Base-by-base conservation (phyloP, 495 filamentous ascomycete genomes). In the Penicillium lividum region DNA sequence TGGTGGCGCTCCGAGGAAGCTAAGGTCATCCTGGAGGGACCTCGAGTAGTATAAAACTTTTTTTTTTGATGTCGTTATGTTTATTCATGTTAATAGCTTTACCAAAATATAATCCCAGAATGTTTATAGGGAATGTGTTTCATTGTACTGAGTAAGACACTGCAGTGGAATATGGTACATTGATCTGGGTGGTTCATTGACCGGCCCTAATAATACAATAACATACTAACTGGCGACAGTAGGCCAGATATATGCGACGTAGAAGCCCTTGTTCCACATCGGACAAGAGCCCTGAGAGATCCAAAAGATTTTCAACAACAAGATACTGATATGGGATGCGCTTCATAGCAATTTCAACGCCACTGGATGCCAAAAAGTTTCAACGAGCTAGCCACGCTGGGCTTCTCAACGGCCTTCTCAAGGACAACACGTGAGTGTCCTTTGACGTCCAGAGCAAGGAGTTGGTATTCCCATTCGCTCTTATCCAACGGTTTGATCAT, bases 1-100 rank as follows among this genome's bases (percentile, higher is more conserved):
- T 96, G 90, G 86, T 97, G 92, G 92, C 84, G 72, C 71, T 84
- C 79, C 27, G 85, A 86, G 53, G 86, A 86, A 70, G 89, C 88
- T 0, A 84, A 76, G 77, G 70, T 69, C 4, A 91, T 92, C 67
- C 64, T 90, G 53, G 82, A 88, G 50, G 76, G 80, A 7, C 74
- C 76, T 44, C 58, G 77, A 45, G 70, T 79, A 57, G 68, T 62
- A 64, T 73, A 57, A 51, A 29, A 22, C n/a, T 13, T 57, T 27
- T 33, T 25, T 55, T 44, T 16, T 45, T 60, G 16, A 52, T 62
- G 44, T 56, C 51, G 50, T 66, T 59, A 59, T 59, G 59, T 67
- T 47, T 58, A 56, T 68, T 63, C 58, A 64, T 70, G 58, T 68
- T 42, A 60, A 69, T 63, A 61, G 30, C 30, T 64, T 51, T 49